Evolutionary conservation across 192 early-diverging fungal genomes (phyloP), one percentile per base, ranked within the genome.

Genomic region (Entomortierella lignicola): DNA sequence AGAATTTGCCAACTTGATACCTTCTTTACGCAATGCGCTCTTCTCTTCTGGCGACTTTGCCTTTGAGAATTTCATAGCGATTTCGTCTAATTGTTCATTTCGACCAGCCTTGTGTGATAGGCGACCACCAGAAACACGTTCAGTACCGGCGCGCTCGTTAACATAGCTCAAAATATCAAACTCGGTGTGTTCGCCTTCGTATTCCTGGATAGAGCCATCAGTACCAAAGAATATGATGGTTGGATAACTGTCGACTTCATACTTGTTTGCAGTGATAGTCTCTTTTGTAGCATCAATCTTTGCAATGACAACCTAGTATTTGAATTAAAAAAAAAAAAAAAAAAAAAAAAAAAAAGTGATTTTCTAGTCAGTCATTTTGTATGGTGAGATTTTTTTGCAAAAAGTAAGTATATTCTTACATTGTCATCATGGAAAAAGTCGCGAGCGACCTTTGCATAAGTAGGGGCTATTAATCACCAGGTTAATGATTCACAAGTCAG

Each of bases 401-500:
- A 37, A 4, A 10, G 4, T 37, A 10, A 10, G 4, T 37, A 8
- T 10, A 23, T 12, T 74, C 75, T 63, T 79, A 93, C 90, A 57
- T 94, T 88, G 0, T 88, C 72, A 65, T 97, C 96, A 52, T 87
- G 89, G 63, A 89, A 84, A 83, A 92, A 99, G 53, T 86, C 84
- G 69, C 86, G 73, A 21, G 91, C 95, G 27, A 99, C 88, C 79
- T 97, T 95, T 57, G 96, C 96, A 60, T 95, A 98, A 34, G 90
- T 94, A 17, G 96, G 96, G 34, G 95, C 95, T 85, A 10, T 4
- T 37, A 37, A n/a, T n/a, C n/a, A n/a, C n/a, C n/a, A n/a, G n/a
- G n/a, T n/a, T n/a, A n/a, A n/a, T n/a, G n/a, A n/a, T n/a, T n/a
- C n/a, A n/a, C n/a, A n/a, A n/a, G n/a, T n/a, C n/a, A n/a, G n/a